Base-by-base conservation (phyloP, 345 rosid species). In the Eucalyptus regnans region DNA sequence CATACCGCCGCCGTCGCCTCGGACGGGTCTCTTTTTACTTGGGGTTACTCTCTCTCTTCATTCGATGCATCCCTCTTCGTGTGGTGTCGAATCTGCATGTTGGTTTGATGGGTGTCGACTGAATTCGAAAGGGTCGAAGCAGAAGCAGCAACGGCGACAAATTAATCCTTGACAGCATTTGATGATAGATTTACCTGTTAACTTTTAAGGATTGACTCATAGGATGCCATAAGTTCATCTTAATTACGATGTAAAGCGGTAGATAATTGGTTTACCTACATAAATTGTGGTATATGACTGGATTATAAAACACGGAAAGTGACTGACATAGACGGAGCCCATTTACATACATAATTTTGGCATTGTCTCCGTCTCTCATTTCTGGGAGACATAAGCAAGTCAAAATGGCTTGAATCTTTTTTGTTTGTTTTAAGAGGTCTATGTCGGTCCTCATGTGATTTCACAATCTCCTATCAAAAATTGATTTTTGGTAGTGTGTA, bases 1-100 rank as follows among this genome's bases (percentile, higher is more conserved):
- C 99, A 98, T 87, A 97, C 99, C 3, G 97, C 99, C 1, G 98
- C 99, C 4, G 99, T 96, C 87, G 98, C 99, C 89, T 97, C 99
- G 14, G 99, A 98, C 92, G 99, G 99, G 80, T 94, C 98, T 46
- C 99, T 98, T 91, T 98, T 98, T 93, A 96, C 98, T 71, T 96
- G 99, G 99, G 99, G 98, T 97, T 48, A 48, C 27, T 68, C 88
- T 92, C 88, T 88, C 88, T 89, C 90, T 90, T 86, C 85, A 10
- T 86, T 50, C 86, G 81, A 50, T 33, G 68, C 49, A 60, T 56
- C 49, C n/a, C 58, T 86, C 48, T 52, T 50, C 86, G 3, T 31
- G 31, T 71, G 48, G 11, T 41, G 68, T 50, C 50, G 52, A 88
- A 71, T 88, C 41, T 71, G 66, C 43, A 29, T 41, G 46, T 62